These are phyloP conservation scores for Nakataea oryzae DNA, from an alignment of 2,329 filamentous ascomycete species.

Conservation along the genomic window DNA sequence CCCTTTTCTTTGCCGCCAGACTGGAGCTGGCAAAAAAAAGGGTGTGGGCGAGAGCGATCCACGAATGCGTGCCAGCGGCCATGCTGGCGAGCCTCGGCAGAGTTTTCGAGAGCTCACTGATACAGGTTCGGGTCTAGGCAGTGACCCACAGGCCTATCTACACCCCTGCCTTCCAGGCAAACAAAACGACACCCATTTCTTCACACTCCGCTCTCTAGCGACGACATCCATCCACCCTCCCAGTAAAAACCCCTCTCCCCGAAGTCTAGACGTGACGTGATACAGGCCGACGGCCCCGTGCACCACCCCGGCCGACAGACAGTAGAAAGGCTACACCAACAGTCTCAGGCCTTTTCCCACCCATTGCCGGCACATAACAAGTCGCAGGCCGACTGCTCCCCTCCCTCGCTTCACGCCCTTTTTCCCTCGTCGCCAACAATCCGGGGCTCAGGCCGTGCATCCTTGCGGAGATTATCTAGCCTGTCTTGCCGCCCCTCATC, in stretches of 20 bases:
- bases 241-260: not conserved
- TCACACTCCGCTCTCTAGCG: not conserved
- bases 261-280: not conserved
- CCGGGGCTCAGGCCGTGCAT: not conserved
- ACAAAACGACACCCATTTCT: not conserved
- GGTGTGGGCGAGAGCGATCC: not conserved
- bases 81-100: not conserved
- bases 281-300: not conserved
- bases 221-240: not conserved
- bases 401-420: not conserved
- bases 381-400: too few species aligned
- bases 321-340: not conserved
- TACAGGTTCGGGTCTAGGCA: too few species aligned
- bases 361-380: not conserved
- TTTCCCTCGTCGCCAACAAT: not conserved
- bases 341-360: not conserved
- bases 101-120: not conserved
- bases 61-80: not conserved
- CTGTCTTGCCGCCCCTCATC: not conserved
- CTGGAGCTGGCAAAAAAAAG: too few species aligned
- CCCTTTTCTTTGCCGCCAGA: not conserved
- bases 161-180: not conserved
- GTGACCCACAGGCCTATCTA: not conserved
- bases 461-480: not conserved
- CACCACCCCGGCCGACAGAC: not conserved